Evolutionary conservation across 1,139 yeast species (phyloP).

Genomic region (Tardiomyces digboiensis): DNA sequence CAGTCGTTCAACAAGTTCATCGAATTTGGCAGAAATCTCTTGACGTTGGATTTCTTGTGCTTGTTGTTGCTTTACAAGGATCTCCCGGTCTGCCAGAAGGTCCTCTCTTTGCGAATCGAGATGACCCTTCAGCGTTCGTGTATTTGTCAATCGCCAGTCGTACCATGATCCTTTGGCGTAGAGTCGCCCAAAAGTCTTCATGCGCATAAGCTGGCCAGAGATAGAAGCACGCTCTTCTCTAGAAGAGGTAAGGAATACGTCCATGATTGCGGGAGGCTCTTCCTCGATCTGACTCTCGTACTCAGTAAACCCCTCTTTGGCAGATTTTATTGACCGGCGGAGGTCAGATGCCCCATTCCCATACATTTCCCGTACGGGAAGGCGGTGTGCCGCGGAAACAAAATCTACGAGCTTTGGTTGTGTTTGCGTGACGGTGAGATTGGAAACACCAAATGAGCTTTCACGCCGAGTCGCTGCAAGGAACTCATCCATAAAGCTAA

Average conservation of each 20-base stretch:
- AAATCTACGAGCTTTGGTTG: background rate
- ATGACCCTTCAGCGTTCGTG: background rate
- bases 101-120: background rate
- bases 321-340: conserved; percentile 33
- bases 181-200: conserved; percentile 34
- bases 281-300: conserved; percentile 28
- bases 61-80: background rate
- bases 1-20: background rate
- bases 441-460: background rate
- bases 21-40: background rate
- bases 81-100: background rate
- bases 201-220: conserved; percentile 30
- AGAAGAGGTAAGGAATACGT: conserved; percentile 29
- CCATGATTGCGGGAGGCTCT: conserved; percentile 34
- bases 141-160: conserved; percentile 31
- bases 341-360: conserved; percentile 37
- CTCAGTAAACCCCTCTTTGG: conserved; percentile 30
- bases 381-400: background rate
- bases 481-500: conserved; percentile 1
- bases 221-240: conserved; percentile 25
- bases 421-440: background rate
- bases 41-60: background rate
- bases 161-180: conserved; percentile 39
- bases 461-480: background rate
- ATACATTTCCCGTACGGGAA: conserved; percentile 20